Evolutionary conservation across 495 filamentous ascomycete genomes (phyloP).

Genomic region (Parathielavia hyrcaniae): DNA sequence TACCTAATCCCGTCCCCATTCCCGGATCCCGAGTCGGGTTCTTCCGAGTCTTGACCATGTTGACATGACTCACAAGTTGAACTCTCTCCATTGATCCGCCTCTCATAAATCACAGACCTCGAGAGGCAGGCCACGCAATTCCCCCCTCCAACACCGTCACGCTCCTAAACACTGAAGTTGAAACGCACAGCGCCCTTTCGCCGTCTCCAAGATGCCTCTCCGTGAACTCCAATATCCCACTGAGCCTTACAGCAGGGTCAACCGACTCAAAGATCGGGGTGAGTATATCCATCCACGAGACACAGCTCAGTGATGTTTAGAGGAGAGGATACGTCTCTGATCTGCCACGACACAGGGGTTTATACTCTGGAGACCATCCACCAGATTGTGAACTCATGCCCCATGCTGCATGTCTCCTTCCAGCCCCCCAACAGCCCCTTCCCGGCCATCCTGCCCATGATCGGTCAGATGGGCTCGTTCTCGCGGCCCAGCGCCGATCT

Average conservation of each 20-base stretch:
- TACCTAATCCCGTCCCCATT: not conserved
- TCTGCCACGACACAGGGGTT: constrained; percentile 49
- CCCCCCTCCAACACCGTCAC: not conserved
- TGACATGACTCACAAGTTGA: not conserved
- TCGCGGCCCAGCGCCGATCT: constrained; percentile 55
- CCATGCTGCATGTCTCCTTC: constrained; percentile 83
- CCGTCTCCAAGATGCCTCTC: constrained; percentile 39
- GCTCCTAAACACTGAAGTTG: not conserved
- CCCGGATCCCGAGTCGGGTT: not conserved
- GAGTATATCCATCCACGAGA: constrained; percentile 1
- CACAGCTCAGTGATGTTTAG: not conserved
- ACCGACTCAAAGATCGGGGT: constrained; percentile 65
- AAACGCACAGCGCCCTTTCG: not conserved
- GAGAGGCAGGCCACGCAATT: not conserved
- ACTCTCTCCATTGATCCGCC: not conserved
- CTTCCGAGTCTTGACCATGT: not conserved
- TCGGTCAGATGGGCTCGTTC: constrained; percentile 75
- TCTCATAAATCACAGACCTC: not conserved
- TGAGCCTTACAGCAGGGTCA: constrained; percentile 60
- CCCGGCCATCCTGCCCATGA: constrained; percentile 78
- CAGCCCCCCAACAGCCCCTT: constrained; percentile 57
- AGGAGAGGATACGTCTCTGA: not conserved
- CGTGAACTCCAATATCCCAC: constrained; percentile 60
- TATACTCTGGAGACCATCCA: constrained; percentile 77
- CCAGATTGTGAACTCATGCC: constrained; percentile 66